A percentile compares a stretch with the other conserved stretches of the same genome.
Conservation (phyloP, 2,329 filamentous ascomycete species). For the Chlorencoelia australis region DNA sequence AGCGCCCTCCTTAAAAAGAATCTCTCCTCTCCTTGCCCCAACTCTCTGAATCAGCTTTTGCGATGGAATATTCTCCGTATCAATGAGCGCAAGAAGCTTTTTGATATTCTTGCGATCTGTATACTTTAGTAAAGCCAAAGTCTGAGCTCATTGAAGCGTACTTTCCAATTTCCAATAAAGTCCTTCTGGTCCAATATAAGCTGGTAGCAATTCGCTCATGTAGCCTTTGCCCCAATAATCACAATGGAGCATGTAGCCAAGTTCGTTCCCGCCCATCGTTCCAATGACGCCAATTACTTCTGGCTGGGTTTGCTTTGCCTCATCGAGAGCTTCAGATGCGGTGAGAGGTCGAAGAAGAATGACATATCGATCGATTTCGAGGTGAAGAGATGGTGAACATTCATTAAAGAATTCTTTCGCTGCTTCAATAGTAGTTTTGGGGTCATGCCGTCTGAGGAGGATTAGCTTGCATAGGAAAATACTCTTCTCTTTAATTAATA, state of each 20-base stretch:
- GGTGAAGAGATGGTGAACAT: no score
- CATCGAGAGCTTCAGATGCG: no score
- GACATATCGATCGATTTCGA: no score
- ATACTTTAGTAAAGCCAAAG: not conserved
- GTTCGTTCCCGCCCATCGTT: conserved; percentile 17
- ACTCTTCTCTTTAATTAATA: no score
- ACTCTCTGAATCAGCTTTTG: conserved; percentile 11
- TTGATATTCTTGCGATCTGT: conserved; percentile 14
- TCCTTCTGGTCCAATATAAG: conserved; percentile 13
- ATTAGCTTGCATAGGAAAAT: no score
- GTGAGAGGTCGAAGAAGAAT: no score
- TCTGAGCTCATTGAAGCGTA: not conserved
- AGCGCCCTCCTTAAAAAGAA: no score
- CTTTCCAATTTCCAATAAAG: conserved; percentile 15
- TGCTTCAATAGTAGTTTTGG: no score
- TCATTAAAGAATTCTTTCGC: no score
- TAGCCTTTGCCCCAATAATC: conserved; percentile 19
- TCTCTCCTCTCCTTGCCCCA: conserved; percentile 13
- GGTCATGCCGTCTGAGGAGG: no score
- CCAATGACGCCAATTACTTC: conserved; percentile 18
- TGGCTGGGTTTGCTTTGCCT: conserved; percentile 1
- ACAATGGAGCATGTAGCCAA: conserved; percentile 16
- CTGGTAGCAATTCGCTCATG: conserved; percentile 14
- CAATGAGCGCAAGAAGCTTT: conserved; percentile 14
- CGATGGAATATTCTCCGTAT: conserved; percentile 13